Evolutionary conservation across 1,139 yeast genomes (phyloP).

Genomic region (Pichia inconspicua): DNA sequence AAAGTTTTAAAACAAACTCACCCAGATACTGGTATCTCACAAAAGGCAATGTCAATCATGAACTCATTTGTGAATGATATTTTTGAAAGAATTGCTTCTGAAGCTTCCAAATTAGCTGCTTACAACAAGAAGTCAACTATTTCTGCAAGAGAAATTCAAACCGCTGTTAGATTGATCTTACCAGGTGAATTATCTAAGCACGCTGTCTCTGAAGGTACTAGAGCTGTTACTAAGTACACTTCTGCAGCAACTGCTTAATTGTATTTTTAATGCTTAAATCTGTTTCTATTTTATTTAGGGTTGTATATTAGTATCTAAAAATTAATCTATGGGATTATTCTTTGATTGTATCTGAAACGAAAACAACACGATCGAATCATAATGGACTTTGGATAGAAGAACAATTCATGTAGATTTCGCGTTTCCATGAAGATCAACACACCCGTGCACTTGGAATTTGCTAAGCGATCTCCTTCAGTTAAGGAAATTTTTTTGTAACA

Average conservation of each 20-base stretch:
- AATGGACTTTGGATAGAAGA: too few species aligned
- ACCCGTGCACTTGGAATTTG: neutral
- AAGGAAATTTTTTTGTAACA: neutral
- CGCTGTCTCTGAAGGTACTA: constrained; percentile 98
- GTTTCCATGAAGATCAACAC: neutral
- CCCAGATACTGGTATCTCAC: constrained; percentile 99
- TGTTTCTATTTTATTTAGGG: constrained; percentile 22
- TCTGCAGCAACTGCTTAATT: constrained; percentile 55
- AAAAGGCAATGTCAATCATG: constrained; percentile 98
- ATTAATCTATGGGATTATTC: constrained; percentile 8
- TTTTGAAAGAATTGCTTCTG: constrained; percentile 92
- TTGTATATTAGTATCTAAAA: constrained; percentile 25
- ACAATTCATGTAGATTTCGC: too few species aligned
- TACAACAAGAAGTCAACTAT: constrained; percentile 99
- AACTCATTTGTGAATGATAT: constrained; percentile 97
- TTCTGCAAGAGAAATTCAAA: constrained; percentile 98
- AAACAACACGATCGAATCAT: neutral
- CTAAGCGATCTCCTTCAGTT: neutral
- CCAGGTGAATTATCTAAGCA: constrained; percentile 99
- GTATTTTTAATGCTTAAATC: constrained; percentile 13
- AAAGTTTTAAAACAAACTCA: constrained; percentile 98
- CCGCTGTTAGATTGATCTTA: constrained; percentile 97
- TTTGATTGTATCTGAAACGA: neutral
- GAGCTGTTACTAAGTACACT: constrained; percentile 99
- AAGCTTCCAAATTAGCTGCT: constrained; percentile 98